A percentile compares a stretch with the other conserved stretches of the same genome.
Evolutionary conservation across 2,329 filamentous ascomycete genomes (phyloP).

Genomic region (Neospermospora avenae): DNA sequence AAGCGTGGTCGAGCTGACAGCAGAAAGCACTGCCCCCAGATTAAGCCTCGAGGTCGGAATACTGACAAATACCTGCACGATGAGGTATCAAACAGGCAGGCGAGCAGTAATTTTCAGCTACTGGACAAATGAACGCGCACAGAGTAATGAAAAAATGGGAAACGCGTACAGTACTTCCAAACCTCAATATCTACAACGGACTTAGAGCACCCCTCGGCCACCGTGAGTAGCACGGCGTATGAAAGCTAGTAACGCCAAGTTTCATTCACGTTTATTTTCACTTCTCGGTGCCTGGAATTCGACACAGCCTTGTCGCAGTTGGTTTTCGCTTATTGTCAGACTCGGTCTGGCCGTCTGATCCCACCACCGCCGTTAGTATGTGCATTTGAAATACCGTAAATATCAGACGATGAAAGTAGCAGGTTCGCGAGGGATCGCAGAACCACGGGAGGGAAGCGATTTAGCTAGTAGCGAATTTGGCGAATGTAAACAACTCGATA

Average conservation of each 20-base stretch:
- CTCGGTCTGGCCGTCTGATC: not conserved
- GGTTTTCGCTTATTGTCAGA: not conserved
- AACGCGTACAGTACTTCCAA: not conserved
- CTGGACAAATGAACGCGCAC: not conserved
- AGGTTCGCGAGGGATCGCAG: not conserved
- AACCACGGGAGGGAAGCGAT: not conserved
- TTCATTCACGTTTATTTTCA: not conserved
- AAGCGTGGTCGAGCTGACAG: not conserved
- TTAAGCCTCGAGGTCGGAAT: not conserved
- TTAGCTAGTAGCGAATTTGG: not conserved
- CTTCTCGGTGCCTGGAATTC: not conserved
- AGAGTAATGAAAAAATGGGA: not conserved
- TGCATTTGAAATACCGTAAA: not conserved
- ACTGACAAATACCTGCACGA: conserved; percentile 3
- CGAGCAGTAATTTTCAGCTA: not conserved
- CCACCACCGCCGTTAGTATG: not conserved
- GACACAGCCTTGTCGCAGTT: not conserved
- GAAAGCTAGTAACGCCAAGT: not conserved
- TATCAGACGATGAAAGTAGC: not conserved
- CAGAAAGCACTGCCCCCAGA: not conserved
- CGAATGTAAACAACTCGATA: not conserved
- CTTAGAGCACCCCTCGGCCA: not conserved
- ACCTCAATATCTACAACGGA: not conserved
- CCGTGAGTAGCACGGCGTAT: not conserved
- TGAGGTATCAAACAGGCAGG: not conserved